Percentiles rank a stretch among this genome's conserved stretches.
phyloP scores from a whole-genome alignment of 306 rosid genomes.

The Castanea crenata region DNA sequence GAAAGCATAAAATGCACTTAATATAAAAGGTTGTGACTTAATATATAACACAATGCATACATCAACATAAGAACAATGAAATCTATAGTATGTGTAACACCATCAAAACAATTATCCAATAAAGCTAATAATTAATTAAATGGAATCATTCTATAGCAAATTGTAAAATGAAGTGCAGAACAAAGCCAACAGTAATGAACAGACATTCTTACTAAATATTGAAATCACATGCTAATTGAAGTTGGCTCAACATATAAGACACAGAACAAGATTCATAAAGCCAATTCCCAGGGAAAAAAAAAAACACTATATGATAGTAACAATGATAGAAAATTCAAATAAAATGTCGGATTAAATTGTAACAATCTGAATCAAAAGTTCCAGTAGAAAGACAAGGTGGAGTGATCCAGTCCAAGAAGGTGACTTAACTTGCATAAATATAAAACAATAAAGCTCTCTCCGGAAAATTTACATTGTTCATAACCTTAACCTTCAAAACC shows the following conservation, averaged over 20 bases:
- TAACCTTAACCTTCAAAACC: not conserved
- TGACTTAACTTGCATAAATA: not conserved
- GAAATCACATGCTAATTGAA: not conserved
- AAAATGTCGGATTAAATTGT: no score
- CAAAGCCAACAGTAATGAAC: no score
- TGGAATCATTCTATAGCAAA: not conserved
- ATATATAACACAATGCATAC: not conserved
- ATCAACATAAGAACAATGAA: not conserved
- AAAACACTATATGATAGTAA: not conserved
- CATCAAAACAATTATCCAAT: not conserved
- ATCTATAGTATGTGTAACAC: not conserved
- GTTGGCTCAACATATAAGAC: not conserved
- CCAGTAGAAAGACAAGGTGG: not conserved
- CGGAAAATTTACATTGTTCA: no score
- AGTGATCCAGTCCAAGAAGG: not conserved
- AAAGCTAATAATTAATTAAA: not conserved
- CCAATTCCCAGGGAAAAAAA: not conserved
- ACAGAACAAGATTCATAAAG: not conserved
- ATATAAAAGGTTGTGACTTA: not conserved
- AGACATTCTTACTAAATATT: no score
- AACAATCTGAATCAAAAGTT: no score
- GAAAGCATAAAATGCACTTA: conserved; percentile 12
- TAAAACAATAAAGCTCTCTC: no score
- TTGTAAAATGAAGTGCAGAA: not conserved
- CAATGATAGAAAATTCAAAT: no score